phyloP scores from a whole-genome alignment of 306 rosid genomes.

The Lagenaria siceraria region DNA sequence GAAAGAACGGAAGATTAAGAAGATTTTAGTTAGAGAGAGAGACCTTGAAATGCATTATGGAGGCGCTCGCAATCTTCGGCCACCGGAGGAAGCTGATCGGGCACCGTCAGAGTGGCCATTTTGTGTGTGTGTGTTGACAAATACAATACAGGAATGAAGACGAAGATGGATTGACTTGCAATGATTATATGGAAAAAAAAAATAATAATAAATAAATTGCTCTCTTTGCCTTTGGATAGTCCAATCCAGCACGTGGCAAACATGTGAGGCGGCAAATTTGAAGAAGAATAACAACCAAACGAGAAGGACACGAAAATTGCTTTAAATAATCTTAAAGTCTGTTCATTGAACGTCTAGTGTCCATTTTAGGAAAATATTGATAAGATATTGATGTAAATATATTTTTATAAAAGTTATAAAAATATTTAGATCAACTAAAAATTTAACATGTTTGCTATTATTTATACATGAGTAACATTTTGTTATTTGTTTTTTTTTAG shows the following conservation, averaged over 20 bases:
- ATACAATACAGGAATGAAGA: neutral
- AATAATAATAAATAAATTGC: neutral
- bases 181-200: neutral
- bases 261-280: neutral
- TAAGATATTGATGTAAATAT: too few relatives aligned
- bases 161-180: neutral
- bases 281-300: neutral
- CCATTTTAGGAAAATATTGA: too few relatives aligned
- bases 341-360: too few relatives aligned
- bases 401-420: too few relatives aligned
- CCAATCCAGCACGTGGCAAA: neutral
- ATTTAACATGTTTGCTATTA: too few relatives aligned
- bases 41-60: constrained; percentile 21
- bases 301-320: neutral
- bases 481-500: too few relatives aligned
- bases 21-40: neutral
- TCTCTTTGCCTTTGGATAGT: neutral
- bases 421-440: too few relatives aligned
- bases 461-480: too few relatives aligned
- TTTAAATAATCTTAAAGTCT: too few relatives aligned
- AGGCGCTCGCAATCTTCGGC: constrained; percentile 20
- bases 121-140: neutral
- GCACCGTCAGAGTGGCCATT: constrained; percentile 24
- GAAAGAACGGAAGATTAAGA: neutral
- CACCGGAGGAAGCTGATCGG: constrained; percentile 15